Evolutionary conservation across 306 rosid genomes (phyloP).

Genomic region (Crotalaria pallida): DNA sequence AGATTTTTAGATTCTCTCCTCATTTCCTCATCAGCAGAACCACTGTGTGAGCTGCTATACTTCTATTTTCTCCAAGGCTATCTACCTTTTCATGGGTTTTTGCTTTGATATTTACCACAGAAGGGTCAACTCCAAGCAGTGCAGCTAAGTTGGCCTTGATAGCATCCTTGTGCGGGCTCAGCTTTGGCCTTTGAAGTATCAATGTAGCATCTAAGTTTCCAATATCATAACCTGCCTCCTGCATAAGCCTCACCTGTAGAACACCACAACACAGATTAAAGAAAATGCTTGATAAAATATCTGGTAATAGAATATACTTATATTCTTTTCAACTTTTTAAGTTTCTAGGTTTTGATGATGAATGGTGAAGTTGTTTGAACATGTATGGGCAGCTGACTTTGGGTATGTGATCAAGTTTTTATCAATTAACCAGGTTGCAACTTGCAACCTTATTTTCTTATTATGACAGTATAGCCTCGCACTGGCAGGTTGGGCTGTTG

Average conservation of each 20-base stretch:
- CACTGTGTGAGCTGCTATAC: slow-evolving; percentile 96
- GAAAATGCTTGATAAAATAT: background rate
- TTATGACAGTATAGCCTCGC: background rate
- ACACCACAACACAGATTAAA: background rate
- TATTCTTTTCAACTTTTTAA: background rate
- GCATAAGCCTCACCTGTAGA: slow-evolving; percentile 84
- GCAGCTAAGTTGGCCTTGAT: slow-evolving; percentile 81
- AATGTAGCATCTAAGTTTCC: slow-evolving; percentile 91
- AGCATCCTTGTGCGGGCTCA: slow-evolving; percentile 91
- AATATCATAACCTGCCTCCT: slow-evolving; percentile 83
- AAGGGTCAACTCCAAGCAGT: slow-evolving; percentile 80
- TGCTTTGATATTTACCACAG: slow-evolving; percentile 87
- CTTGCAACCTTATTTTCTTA: background rate
- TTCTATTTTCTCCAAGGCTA: slow-evolving; percentile 93
- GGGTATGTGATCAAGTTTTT: background rate
- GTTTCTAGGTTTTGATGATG: background rate
- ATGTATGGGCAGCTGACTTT: background rate
- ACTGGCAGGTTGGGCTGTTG: background rate
- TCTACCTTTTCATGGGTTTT: slow-evolving; percentile 98
- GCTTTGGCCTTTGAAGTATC: slow-evolving; percentile 91
- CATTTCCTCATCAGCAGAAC: slow-evolving; percentile 88
- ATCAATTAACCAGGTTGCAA: too few relatives aligned
- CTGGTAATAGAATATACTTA: background rate
- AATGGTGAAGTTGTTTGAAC: background rate
- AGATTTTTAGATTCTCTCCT: background rate